Conservation (phyloP, 2,329 filamentous ascomycete species). For the Colletotrichum falcatum region DNA sequence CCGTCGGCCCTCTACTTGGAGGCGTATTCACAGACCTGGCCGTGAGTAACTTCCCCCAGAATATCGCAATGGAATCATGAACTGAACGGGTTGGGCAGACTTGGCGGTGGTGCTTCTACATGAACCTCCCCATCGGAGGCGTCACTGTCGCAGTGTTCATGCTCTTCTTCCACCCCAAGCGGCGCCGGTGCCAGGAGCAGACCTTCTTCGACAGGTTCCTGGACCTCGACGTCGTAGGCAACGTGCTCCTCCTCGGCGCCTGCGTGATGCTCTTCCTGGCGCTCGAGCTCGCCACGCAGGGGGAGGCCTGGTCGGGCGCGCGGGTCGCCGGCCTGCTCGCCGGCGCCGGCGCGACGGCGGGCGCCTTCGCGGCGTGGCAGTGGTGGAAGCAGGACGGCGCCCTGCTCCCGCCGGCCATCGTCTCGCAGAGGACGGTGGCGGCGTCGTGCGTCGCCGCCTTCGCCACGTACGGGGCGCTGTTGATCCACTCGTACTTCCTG, state of each 20-base stretch:
- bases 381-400: constrained; percentile 56
- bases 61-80: too few relatives aligned
- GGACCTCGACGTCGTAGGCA: constrained; percentile 55
- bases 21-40: constrained; percentile 52
- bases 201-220: constrained; percentile 45
- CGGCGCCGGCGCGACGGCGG: constrained; percentile 44
- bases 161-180: constrained; percentile 45
- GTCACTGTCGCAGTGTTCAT: constrained; percentile 46
- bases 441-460: constrained; percentile 55
- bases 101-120: constrained; percentile 42
- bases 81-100: constrained; percentile 41
- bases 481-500: constrained; percentile 60
- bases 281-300: constrained; percentile 59
- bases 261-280: constrained; percentile 61
- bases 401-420: constrained; percentile 57
- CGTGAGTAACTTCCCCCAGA: constrained; percentile 43
- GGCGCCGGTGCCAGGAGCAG: constrained; percentile 44
- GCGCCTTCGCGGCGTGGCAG: constrained; percentile 57
- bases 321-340: constrained; percentile 56
- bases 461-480: constrained; percentile 56
- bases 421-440: constrained; percentile 56
- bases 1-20: constrained; percentile 51
- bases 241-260: constrained; percentile 56
- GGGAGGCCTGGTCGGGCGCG: constrained; percentile 56
- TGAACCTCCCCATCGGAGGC: constrained; percentile 46